Evolutionary conservation across 2,329 filamentous ascomycete species (phyloP).

Genomic region (Paecilomyces sp.): DNA sequence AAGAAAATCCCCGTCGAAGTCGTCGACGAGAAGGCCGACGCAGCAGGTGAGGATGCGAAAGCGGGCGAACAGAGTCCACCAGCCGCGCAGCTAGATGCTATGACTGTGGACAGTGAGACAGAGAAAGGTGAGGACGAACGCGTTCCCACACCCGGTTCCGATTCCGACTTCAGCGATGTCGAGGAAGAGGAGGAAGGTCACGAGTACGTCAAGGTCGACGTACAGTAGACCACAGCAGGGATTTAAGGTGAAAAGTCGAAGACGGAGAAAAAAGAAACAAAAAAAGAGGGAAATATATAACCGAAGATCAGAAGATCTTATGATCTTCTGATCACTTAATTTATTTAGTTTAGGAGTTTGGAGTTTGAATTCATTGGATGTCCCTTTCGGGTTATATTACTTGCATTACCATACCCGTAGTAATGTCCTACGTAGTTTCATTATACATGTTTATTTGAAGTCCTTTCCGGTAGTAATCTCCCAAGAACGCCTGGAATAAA

Average conservation of each 20-base stretch:
- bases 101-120: slow-evolving; percentile 17
- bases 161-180: slow-evolving; percentile 13
- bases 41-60: slow-evolving; percentile 9
- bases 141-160: slow-evolving; percentile 4
- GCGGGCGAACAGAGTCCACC: slow-evolving; percentile 4
- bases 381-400: neutral
- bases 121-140: slow-evolving; percentile 6
- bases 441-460: no score
- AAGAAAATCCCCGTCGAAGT: slow-evolving; percentile 40
- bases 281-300: neutral
- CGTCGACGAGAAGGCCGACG: slow-evolving; percentile 13
- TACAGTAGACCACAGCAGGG: slow-evolving; percentile 4
- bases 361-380: neutral
- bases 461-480: no score
- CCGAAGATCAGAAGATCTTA: slow-evolving; percentile 8
- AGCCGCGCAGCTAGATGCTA: slow-evolving; percentile 7
- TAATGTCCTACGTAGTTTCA: no score
- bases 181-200: slow-evolving; percentile 11
- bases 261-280: neutral
- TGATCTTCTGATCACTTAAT: neutral
- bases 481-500: no score
- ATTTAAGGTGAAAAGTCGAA: neutral
- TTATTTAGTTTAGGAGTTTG: neutral
- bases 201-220: slow-evolving; percentile 16
- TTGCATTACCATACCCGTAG: neutral